Evolutionary conservation across 495 filamentous ascomycete species (phyloP).

Genomic region (Talaromyces proteolyticus): DNA sequence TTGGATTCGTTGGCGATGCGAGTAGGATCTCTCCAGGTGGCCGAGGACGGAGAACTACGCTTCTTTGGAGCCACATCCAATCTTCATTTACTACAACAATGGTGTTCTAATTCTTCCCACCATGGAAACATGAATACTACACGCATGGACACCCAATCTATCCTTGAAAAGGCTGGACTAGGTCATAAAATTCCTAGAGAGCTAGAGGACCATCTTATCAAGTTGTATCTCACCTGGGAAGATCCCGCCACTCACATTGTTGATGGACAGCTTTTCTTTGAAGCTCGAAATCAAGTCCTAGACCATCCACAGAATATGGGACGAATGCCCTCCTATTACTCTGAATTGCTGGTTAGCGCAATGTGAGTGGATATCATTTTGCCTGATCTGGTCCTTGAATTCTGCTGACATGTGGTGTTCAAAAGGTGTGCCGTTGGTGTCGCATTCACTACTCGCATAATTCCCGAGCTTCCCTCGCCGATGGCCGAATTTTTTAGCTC

Average conservation of each 20-base stretch:
- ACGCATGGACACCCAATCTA: background rate
- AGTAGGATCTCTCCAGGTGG: background rate
- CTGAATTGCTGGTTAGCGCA: background rate
- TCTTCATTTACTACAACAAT: background rate
- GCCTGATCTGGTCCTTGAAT: background rate
- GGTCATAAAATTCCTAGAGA: background rate
- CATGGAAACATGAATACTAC: background rate
- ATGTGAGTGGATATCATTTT: too few species aligned
- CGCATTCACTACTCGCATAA: background rate
- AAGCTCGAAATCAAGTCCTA: background rate
- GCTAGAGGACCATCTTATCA: background rate
- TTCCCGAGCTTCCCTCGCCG: background rate
- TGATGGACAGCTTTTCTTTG: background rate
- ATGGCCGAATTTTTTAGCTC: background rate
- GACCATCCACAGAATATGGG: too few species aligned
- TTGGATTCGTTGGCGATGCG: background rate
- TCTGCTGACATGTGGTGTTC: background rate
- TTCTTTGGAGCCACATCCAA: background rate
- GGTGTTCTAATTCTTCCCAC: too few species aligned
- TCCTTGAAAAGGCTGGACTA: background rate
- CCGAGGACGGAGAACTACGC: background rate
- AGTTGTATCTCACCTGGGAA: background rate
- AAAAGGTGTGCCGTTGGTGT: background rate
- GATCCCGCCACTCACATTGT: background rate
- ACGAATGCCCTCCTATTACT: background rate